Base-by-base conservation (phyloP, 345 rosid species). In the Physaria fendleri region DNA sequence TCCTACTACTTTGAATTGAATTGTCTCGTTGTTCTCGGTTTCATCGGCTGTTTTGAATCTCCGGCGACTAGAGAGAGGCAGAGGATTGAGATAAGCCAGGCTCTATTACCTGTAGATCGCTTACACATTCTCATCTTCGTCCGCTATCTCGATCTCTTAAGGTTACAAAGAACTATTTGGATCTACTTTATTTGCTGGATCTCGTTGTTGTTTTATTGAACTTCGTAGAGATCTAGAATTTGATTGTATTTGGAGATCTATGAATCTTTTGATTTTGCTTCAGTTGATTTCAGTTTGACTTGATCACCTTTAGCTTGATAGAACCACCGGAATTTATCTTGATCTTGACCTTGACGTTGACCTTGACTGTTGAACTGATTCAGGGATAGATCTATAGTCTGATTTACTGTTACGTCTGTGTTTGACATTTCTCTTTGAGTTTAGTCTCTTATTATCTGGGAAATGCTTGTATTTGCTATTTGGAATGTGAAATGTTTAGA, bases 101-200 rank as follows among this genome's bases (percentile, higher is more conserved):
- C 49, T 35, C 22, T 37, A 54, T 54, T 35, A 20, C 34, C 20
- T 11, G 7, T 53, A 53, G 50, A 65, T 47, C 49, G 5, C 48
- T n/a, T n/a, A n/a, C n/a, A n/a, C 33, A 21, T 8, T 48, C 65
- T 66, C 58, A 21, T 54, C 56, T 42, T 49, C 66, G 32, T 34
- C 47, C 25, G 9, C 14, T 18, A 35, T 42, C 38, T 42, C 51
- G 29, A 59, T 61, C 56, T 53, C 53, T 68, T n/a, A n/a, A 69
- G 62, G 67, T 54, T 53, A 60, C 8, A n/a, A 8, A 1, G 7
- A 33, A 50, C 27, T 21, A 48, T 50, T 59, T 59, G 56, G 68
- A 68, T 68, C 72, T 68, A 59, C 57, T 61, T 61, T 69, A 28
- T 27, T 0, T 61, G 15, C 9, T 69, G 62, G 62, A 61, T 69